Evolutionary conservation across 2,329 filamentous ascomycete species (phyloP), one percentile per base, ranked within the genome.

Genomic region (Stachybotrys chlorohalonatus): DNA sequence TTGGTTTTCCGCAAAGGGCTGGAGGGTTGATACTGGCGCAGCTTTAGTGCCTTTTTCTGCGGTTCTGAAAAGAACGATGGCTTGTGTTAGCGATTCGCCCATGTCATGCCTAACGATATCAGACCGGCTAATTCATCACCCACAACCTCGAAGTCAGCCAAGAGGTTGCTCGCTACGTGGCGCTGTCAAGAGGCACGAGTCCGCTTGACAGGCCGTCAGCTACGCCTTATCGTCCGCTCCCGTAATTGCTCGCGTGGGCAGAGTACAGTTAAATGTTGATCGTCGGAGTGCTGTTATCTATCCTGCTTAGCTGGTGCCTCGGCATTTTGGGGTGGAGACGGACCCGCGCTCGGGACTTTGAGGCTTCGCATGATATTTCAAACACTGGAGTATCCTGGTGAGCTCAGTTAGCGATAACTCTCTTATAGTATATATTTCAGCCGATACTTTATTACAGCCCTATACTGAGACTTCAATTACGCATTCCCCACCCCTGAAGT

Each of bases 201-300:
- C 84, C 1, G 87, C 84, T 0, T 86, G 84, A 71, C 87, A 90
- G 64, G 86, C 86, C 7, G 70, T 90, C 15, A 87, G 84, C 62
- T 90, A 90, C 56, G 87, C 86, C 0, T 67, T 89, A 0, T 81
- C 79, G 8, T 84, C 82, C 3, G 60, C 89, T 9, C 70, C 73
- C 0, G 65, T 87, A 6, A 85, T 90, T 65, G 85, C 80, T 1
- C 72, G 84, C 52, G 77, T 87, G 3, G 86, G 85, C 3, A 83
- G 76, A 15, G 76, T 88, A 0, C 90, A 90, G 63, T 71, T 89
- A 61, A 90, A 89, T 62, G 88, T 89, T 64, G 80, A 72, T 0
- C 71, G 90, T 0, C 90, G 85, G 85, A 85, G 73, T 0, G 59
- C 86, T 0, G 76, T 85, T 0, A 70, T 90, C 11, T 59, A 77